These are phyloP conservation scores for Nematocida sp. DNA, from an alignment of 371 early-diverging fungal genomes.

Conservation along the genomic window DNA sequence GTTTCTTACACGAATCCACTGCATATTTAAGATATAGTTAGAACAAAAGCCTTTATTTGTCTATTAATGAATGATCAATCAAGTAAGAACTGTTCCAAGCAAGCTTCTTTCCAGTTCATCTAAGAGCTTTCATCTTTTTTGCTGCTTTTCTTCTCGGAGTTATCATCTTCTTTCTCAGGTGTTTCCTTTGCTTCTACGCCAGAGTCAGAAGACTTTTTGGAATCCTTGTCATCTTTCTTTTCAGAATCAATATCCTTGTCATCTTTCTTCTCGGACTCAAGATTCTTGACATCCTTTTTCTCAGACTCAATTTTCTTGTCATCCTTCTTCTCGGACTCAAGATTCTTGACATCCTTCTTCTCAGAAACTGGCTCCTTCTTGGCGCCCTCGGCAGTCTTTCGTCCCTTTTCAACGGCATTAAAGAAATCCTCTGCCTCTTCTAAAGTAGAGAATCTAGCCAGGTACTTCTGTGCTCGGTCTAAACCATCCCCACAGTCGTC, in stretches of 20 bases:
- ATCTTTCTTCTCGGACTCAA: neutral
- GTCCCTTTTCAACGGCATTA: conserved; percentile 30
- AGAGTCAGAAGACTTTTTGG: no score
- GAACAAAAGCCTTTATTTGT: no score
- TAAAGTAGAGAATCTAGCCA: conserved; percentile 23
- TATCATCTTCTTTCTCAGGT: no score
- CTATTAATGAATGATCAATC: no score
- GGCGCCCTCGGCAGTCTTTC: neutral
- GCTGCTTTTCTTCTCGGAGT: no score
- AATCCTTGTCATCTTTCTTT: no score
- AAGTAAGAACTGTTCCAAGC: no score
- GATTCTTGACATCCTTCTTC: neutral
- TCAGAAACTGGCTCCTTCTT: neutral
- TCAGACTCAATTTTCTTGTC: neutral
- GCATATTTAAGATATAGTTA: no score
- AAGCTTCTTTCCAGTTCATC: no score
- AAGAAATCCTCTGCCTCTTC: conserved; percentile 40
- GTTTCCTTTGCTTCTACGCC: no score
- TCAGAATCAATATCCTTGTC: neutral
- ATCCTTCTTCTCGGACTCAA: neutral
- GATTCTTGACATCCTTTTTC: neutral
- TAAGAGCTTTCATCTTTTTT: no score
- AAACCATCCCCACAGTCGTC: conserved; percentile 55
- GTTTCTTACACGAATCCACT: no score
- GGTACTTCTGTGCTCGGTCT: conserved; percentile 10